A percentile compares a stretch with the other conserved stretches of the same genome.
Evolutionary conservation across 2,329 filamentous ascomycete genomes (phyloP).

Genomic region (Aureobasidium pullulans): DNA sequence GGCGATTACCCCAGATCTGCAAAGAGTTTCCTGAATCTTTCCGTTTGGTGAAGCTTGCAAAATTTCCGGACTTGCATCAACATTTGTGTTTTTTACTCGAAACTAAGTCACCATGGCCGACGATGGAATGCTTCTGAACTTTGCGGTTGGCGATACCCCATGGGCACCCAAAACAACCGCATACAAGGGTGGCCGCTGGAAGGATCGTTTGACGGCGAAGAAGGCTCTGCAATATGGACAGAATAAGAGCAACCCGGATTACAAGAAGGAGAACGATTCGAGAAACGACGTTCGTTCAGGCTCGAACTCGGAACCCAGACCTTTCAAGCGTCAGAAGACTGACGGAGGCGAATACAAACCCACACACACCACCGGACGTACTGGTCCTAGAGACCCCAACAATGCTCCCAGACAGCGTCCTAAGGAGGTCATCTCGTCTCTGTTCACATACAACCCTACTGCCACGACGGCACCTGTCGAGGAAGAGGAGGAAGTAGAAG

Average conservation of each 20-base stretch:
- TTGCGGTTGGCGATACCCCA: constrained; percentile 62
- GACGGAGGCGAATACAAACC: constrained; percentile 12
- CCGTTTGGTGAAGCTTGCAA: not conserved
- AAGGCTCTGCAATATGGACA: constrained; percentile 53
- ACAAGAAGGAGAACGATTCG: constrained; percentile 1
- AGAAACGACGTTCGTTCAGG: constrained; percentile 1
- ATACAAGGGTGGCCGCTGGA: constrained; percentile 90
- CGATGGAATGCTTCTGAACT: constrained; percentile 92
- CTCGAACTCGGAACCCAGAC: constrained; percentile 3
- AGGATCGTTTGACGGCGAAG: constrained; percentile 75
- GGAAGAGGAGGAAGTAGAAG: constrained; percentile 37
- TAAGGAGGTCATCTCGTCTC: constrained; percentile 71
- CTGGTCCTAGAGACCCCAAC: constrained; percentile 1
- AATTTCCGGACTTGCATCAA: not conserved
- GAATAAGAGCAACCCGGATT: constrained; percentile 27
- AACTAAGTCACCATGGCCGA: constrained; percentile 62
- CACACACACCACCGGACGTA: constrained; percentile 3
- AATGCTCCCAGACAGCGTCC: constrained; percentile 21
- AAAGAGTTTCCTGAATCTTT: not conserved
- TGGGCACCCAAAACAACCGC: constrained; percentile 53
- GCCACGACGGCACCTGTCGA: constrained; percentile 53
- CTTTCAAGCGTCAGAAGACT: constrained; percentile 19
- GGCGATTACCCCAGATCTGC: not conserved
- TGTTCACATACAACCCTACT: constrained; percentile 84
- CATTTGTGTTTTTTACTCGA: not conserved